Evolutionary conservation across 2,329 filamentous ascomycete genomes (phyloP).

Genomic region (Venturia effusa): DNA sequence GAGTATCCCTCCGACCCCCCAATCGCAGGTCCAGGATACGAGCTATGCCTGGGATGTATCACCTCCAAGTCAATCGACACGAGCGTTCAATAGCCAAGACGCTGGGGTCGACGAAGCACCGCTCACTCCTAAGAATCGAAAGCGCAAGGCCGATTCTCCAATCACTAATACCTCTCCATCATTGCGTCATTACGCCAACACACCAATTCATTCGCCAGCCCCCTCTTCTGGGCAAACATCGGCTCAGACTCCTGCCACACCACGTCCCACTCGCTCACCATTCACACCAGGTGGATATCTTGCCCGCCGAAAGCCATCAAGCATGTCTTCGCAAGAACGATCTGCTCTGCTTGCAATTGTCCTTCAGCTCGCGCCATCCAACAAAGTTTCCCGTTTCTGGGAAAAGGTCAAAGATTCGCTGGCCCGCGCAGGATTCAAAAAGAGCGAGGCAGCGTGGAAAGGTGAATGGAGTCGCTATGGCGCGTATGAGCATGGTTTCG

Average conservation of each 20-base stretch:
- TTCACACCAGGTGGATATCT: not conserved
- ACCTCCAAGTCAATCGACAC: not conserved
- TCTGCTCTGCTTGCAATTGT: not conserved
- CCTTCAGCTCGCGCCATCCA: not conserved
- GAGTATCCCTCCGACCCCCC: not conserved
- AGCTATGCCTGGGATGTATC: not conserved
- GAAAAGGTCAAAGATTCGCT: not conserved
- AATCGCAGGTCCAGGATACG: not conserved
- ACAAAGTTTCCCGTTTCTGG: not conserved
- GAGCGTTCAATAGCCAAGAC: not conserved
- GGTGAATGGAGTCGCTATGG: not conserved
- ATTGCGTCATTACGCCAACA: not conserved
- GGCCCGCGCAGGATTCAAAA: not conserved
- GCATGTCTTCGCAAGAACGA: not conserved
- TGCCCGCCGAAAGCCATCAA: not conserved
- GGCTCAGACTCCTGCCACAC: not conserved
- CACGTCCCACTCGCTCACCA: not conserved
- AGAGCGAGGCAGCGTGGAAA: not conserved
- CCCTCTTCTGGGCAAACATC: not conserved
- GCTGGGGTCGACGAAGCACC: not conserved
- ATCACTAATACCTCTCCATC: not conserved
- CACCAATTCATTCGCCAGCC: not conserved
- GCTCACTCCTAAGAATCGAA: not conserved
- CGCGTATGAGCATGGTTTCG: not conserved
- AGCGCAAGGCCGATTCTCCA: not conserved